phyloP scores from a whole-genome alignment of 768 basidiomycete species.

The Daedaleopsis nitida region DNA sequence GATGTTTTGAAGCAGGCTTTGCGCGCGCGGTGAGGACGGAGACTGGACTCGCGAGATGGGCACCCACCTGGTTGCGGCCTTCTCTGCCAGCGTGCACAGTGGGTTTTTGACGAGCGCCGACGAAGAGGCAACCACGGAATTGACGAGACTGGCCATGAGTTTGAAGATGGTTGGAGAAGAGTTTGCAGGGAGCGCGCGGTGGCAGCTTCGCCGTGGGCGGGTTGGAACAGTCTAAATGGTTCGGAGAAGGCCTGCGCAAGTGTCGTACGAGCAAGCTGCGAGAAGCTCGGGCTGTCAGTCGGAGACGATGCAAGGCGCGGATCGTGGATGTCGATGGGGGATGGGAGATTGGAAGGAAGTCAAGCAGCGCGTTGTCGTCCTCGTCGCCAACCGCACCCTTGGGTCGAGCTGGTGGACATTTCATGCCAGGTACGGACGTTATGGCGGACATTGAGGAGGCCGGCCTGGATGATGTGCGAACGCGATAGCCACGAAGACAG shows the following conservation, averaged over 20 bases:
- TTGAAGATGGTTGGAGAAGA: background rate
- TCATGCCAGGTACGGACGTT: conserved; percentile 2
- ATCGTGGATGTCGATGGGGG: background rate
- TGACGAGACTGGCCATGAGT: conserved; percentile 5
- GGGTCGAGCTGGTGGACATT: background rate
- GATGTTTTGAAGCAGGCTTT: conserved; percentile 37
- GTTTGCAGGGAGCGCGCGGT: background rate
- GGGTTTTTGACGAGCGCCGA: conserved; percentile 7
- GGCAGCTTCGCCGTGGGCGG: background rate
- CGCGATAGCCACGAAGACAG: background rate
- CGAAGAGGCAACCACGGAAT: background rate
- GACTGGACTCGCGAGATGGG: background rate
- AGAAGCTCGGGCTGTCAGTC: background rate
- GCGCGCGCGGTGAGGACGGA: background rate
- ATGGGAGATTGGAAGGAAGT: background rate
- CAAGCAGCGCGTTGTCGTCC: background rate
- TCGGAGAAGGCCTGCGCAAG: background rate
- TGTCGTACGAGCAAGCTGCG: background rate
- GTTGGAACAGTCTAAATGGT: background rate
- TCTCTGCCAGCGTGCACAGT: conserved; percentile 15
- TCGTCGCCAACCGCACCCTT: background rate
- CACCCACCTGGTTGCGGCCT: conserved; percentile 11
- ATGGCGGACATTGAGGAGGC: background rate
- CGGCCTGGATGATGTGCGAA: background rate
- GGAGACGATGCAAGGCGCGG: background rate